These are phyloP conservation scores for Prunus kanzakura DNA, from an alignment of 306 rosid genomes.

Conservation along the genomic window DNA sequence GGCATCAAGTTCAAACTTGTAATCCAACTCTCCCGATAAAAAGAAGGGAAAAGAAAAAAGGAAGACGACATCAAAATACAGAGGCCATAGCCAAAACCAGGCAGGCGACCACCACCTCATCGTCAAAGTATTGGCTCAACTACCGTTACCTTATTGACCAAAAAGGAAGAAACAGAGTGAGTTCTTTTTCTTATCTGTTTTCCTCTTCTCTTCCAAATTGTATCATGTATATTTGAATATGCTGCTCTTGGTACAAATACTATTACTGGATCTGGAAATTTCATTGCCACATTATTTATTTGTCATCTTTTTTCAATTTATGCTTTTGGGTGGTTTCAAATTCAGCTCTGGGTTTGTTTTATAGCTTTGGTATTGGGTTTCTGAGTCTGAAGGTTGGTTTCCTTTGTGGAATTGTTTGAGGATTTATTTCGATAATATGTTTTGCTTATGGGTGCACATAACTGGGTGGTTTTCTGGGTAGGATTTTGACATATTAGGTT, in stretches of 20 bases:
- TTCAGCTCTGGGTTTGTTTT: conserved; percentile 7
- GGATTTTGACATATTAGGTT: background rate
- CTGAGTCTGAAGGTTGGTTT: conserved; percentile 10
- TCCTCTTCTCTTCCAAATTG: background rate
- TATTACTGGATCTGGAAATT: conserved; percentile 28
- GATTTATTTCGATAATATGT: background rate
- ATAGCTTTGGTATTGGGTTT: background rate
- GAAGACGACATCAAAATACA: too few species aligned
- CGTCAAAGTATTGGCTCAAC: too few species aligned
- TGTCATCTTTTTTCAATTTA: background rate
- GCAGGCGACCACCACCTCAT: too few species aligned
- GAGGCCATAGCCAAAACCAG: too few species aligned
- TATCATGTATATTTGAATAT: background rate
- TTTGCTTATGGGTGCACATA: background rate
- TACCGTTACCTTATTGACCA: too few species aligned
- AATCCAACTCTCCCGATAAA: too few species aligned
- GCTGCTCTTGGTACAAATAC: conserved; percentile 4
- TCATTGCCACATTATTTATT: background rate
- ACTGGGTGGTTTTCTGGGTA: conserved; percentile 5
- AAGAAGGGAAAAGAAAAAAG: too few species aligned
- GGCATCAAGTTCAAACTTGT: too few species aligned
- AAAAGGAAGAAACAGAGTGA: too few species aligned
- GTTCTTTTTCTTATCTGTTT: background rate
- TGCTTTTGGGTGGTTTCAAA: conserved; percentile 14
- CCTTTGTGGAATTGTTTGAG: background rate